phyloP scores from a whole-genome alignment of 2,329 filamentous ascomycete genomes.

The Diaporthe aspalathi region DNA sequence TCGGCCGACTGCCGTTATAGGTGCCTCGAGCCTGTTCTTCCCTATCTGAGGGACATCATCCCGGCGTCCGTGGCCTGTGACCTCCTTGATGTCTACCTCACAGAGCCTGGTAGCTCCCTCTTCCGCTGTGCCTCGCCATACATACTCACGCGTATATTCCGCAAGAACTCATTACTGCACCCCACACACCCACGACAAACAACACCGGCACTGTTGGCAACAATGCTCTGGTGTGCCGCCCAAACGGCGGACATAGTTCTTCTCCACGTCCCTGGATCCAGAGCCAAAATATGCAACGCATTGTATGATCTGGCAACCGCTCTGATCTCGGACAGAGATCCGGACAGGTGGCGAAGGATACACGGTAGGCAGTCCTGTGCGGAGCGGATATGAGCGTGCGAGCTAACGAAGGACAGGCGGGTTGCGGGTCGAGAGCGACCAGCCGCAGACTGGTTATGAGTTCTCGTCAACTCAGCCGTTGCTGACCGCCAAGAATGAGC shows the following conservation, averaged over 20 bases:
- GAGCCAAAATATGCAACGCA: slow-evolving; percentile 53
- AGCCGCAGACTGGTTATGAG: slow-evolving; percentile 43
- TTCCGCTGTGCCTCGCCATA: slow-evolving; percentile 60
- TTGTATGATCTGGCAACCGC: slow-evolving; percentile 51
- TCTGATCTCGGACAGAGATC: slow-evolving; percentile 50
- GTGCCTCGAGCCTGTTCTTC: slow-evolving; percentile 55
- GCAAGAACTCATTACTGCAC: slow-evolving; percentile 56
- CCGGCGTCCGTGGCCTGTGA: slow-evolving; percentile 56
- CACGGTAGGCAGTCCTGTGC: slow-evolving; percentile 44
- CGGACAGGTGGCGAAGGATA: slow-evolving; percentile 51
- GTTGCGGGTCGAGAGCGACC: slow-evolving; percentile 49
- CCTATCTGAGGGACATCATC: slow-evolving; percentile 53
- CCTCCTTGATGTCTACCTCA: slow-evolving; percentile 60
- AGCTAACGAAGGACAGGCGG: slow-evolving; percentile 44
- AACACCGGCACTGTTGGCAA: slow-evolving; percentile 57
- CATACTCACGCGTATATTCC: slow-evolving; percentile 58
- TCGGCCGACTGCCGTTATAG: slow-evolving; percentile 51
- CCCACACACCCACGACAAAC: slow-evolving; percentile 53
- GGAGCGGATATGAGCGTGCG: not conserved
- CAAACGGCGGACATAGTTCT: slow-evolving; percentile 59
- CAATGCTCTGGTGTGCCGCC: slow-evolving; percentile 60
- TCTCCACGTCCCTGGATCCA: slow-evolving; percentile 54
- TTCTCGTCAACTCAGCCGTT: slow-evolving; percentile 44
- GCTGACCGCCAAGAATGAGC: slow-evolving; percentile 50
- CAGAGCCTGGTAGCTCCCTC: slow-evolving; percentile 55